Evolutionary conservation across 495 filamentous ascomycete genomes (phyloP), one percentile per base, ranked within the genome.

Genomic region (Tuber indicum): DNA sequence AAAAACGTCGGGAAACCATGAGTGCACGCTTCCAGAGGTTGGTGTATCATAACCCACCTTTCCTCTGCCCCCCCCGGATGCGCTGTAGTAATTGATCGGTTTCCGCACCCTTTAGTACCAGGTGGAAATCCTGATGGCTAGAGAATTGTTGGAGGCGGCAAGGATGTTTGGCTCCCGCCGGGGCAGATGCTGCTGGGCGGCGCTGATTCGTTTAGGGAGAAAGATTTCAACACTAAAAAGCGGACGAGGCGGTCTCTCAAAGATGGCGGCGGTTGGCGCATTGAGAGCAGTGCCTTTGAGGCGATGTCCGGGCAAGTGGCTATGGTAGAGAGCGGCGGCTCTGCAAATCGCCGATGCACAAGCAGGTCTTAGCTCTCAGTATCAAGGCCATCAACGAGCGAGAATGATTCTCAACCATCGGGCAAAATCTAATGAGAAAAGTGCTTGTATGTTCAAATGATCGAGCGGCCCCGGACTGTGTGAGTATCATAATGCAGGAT

Each of bases 1-100:
- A 41, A 2, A 41, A 41, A 41, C 39, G 39, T 41, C 39, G 39
- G 39, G 39, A 41, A 41, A 1, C 4, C 4, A 41, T 41, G 39
- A 41, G 39, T 5, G 4, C 39, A 69, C 78, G 58, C 78, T 74
- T 80, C 77, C 14, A 32, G 44, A 41, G 70, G 36, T n/a, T 75
- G 70, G 41, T 66, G 75, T 41, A 41, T 41, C 39, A 41, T 70
- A 71, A 62, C 72, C 71, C 19, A 41, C 58, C 47, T 47, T 70
- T 46, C 71, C 26, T 71, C 42, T 72, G 39, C 73, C 42, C 46
- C 46, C 52, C 71, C 76, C 73, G 73, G 72, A 52, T 74, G 70
- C n/a, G 23, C 43, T 52, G 71, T 66, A 66, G 58, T 36, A 19
- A 36, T 66, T 17, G 58, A 36, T 14, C 16, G 16, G 58, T 36